These are phyloP conservation scores for Spathaspora girioi DNA, from an alignment of 805 yeast species.

Conservation along the genomic window DNA sequence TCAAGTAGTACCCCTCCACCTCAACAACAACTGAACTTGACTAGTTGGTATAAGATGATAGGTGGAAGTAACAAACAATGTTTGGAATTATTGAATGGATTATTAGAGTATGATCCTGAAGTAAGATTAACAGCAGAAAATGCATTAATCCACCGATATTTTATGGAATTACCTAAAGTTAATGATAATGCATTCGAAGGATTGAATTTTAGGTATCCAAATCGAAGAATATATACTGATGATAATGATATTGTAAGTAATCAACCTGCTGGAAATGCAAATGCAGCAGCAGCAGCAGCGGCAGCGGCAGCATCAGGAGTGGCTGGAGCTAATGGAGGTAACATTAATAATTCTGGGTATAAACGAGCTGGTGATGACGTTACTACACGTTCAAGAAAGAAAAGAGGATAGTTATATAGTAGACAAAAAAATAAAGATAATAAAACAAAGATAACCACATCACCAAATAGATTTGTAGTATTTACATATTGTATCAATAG, in stretches of 20 bases:
- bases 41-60: slow-evolving; percentile 81
- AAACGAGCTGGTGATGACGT: not conserved
- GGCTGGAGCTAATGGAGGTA: not conserved
- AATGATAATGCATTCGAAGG: slow-evolving; percentile 78
- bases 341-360: not conserved
- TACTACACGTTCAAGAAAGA: slow-evolving; percentile 17
- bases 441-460: not conserved
- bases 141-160: slow-evolving; percentile 76
- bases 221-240: slow-evolving; percentile 80
- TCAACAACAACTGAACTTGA: slow-evolving; percentile 41
- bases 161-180: slow-evolving; percentile 66
- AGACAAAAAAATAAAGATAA: not conserved
- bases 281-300: slow-evolving; percentile 3
- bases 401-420: slow-evolving; percentile 16
- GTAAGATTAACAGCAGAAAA: slow-evolving; percentile 72
- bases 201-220: slow-evolving; percentile 71
- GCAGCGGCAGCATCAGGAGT: slow-evolving; percentile 4
- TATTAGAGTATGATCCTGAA: slow-evolving; percentile 82
- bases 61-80: slow-evolving; percentile 75
- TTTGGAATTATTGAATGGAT: slow-evolving; percentile 54
- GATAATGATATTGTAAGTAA: slow-evolving; percentile 68
- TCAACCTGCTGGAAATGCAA: slow-evolving; percentile 4
- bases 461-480: not conserved
- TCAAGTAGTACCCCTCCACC: slow-evolving; percentile 45
- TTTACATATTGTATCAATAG: too few relatives aligned